These are phyloP conservation scores for Amanita subjunquillea DNA, from an alignment of 768 basidiomycete genomes.

Conservation along the genomic window DNA sequence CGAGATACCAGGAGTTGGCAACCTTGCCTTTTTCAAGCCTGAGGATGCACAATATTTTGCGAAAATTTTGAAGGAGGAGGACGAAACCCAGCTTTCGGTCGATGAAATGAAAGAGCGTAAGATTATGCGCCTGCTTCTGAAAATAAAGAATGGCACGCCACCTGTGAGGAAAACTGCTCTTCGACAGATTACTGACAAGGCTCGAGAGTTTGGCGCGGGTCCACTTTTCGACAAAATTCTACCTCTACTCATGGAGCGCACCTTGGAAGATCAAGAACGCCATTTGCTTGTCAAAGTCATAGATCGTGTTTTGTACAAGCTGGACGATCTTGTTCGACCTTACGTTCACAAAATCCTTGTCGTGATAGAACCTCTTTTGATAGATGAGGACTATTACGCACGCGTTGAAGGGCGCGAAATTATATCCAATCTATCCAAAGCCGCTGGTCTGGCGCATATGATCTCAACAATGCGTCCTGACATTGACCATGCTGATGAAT, in stretches of 20 bases:
- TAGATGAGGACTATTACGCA: slow-evolving; percentile 95
- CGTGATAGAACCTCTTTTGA: slow-evolving; percentile 97
- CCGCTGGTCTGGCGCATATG: slow-evolving; percentile 98
- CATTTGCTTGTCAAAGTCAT: slow-evolving; percentile 98
- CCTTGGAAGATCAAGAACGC: slow-evolving; percentile 96
- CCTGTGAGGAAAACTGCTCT: slow-evolving; percentile 97
- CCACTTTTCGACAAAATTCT: slow-evolving; percentile 98
- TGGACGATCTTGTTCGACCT: slow-evolving; percentile 96
- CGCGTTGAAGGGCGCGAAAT: slow-evolving; percentile 99
- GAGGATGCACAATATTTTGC: slow-evolving; percentile 98
- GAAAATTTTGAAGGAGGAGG: slow-evolving; percentile 91
- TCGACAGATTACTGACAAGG: slow-evolving; percentile 97
- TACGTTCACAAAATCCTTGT: slow-evolving; percentile 99
- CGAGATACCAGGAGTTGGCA: slow-evolving; percentile 96
- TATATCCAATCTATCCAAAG: slow-evolving; percentile 97
- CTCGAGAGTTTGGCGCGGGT: slow-evolving; percentile 95
- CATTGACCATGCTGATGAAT: slow-evolving; percentile 99
- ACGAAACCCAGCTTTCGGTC: slow-evolving; percentile 84
- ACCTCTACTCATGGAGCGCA: slow-evolving; percentile 95
- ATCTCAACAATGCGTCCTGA: slow-evolving; percentile 99
- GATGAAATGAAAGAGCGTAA: slow-evolving; percentile 99
- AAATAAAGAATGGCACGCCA: slow-evolving; percentile 99
- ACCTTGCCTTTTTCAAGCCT: slow-evolving; percentile 94
- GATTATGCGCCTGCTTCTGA: slow-evolving; percentile 94
- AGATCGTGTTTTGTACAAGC: slow-evolving; percentile 96